Evolutionary conservation across 2,329 filamentous ascomycete species (phyloP).

Genomic region (Trichoderma sp.): DNA sequence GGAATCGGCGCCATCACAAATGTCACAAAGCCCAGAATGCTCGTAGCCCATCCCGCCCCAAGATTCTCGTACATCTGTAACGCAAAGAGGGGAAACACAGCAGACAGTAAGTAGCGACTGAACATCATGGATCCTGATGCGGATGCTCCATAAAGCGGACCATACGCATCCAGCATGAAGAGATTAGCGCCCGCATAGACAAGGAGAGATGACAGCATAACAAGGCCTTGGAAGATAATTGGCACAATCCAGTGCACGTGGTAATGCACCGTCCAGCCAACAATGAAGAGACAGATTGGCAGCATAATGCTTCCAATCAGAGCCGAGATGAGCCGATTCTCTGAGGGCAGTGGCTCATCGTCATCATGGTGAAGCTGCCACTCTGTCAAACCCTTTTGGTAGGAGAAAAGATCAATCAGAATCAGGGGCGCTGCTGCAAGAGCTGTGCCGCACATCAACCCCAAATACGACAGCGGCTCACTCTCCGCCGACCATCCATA

Average conservation of each 20-base stretch:
- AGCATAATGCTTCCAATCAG: conserved; percentile 62
- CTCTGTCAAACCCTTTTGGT: conserved; percentile 54
- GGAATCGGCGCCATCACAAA: conserved; percentile 39
- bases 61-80: conserved; percentile 41
- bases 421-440: conserved; percentile 38
- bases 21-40: conserved; percentile 40
- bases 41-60: conserved; percentile 46
- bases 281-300: conserved; percentile 65
- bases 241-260: conserved; percentile 28
- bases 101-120: conserved; percentile 54
- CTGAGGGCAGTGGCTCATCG: conserved; percentile 56
- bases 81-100: conserved; percentile 49
- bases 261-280: conserved; percentile 58
- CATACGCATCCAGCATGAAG: conserved; percentile 32
- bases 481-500: conserved; percentile 60
- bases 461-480: conserved; percentile 65
- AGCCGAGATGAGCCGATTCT: conserved; percentile 61
- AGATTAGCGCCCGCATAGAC: conserved; percentile 31
- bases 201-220: conserved; percentile 30
- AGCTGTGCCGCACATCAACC: conserved; percentile 66
- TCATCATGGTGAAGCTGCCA: conserved; percentile 42
- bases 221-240: conserved; percentile 28
- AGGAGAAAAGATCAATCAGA: conserved; percentile 53
- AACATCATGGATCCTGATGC: conserved; percentile 30
- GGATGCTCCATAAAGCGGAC: conserved; percentile 30